Base-by-base conservation (phyloP, 2,329 filamentous ascomycete genomes). In the Cladophialophora exuberans region DNA sequence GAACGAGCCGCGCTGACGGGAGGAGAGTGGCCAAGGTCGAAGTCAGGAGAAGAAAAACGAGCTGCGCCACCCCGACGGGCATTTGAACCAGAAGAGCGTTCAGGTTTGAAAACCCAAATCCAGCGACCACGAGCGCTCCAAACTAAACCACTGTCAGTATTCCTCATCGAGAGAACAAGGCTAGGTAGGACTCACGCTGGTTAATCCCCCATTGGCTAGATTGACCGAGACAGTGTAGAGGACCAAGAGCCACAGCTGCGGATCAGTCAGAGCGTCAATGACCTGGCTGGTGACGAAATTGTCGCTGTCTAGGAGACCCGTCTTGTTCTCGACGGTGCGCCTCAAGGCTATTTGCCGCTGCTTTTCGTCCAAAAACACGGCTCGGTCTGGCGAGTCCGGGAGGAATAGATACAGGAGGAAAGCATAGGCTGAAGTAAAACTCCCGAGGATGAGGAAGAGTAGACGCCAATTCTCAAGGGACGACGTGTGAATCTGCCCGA, bases 231-330 rank as follows among this genome's bases (percentile, higher is more conserved):
- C 70, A 1, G 79, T 76, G 65, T 79, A 74, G 20, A 83, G 59
- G 52, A 83, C 81, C 5, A 85, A 63, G 15, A 83, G 70, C 81
- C 82, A 85, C 0, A 80, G 80, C 67, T 85, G 83, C 0, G 79
- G 74, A 61, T 85, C 83, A 3, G 66, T 42, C 1, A 76, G 64
- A 0, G 76, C 76, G 64, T 82, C 76, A 53, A 70, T 68, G 3
- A 76, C 72, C 64, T 79, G 77, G 26, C 73, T 69, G 66, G 63
- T 67, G 44, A 76, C 73, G 65, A 78, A 78, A 18, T 77, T 69
- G 9, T 72, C 70, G 59, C 79, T 82, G 64, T 82, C 53, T 18
- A 46, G 80, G 43, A 83, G 73, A 1, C 81, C 81, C 52, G 79
- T 75, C n/a, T 73, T 68, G 59, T 83, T 83, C 3, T 66, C 67